These are phyloP conservation scores for Rhodotorula taiwanensis DNA, from an alignment of 768 basidiomycete species.

Conservation along the genomic window DNA sequence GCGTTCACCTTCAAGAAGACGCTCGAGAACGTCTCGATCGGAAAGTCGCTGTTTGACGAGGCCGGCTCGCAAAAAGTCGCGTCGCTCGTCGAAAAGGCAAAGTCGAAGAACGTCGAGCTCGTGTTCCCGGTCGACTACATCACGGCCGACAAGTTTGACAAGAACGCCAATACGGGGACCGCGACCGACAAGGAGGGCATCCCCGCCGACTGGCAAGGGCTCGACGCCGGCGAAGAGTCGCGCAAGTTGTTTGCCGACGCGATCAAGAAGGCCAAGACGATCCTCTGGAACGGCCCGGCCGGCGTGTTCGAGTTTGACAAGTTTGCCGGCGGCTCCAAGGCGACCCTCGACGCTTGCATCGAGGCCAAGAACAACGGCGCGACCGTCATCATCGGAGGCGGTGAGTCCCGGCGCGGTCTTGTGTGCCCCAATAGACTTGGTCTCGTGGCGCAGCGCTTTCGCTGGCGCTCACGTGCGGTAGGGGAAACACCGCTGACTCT, in stretches of 20 bases:
- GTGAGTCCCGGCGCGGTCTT: no score
- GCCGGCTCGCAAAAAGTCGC: conserved; percentile 80
- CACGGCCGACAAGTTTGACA: conserved; percentile 90
- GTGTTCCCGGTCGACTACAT: conserved; percentile 94
- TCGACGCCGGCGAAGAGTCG: conserved; percentile 82
- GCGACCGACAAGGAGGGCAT: conserved; percentile 83
- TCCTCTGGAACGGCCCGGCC: conserved; percentile 89
- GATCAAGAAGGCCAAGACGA: conserved; percentile 83
- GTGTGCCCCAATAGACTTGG: neutral
- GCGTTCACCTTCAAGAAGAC: conserved; percentile 99
- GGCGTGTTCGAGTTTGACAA: conserved; percentile 96
- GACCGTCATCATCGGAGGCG: conserved; percentile 87
- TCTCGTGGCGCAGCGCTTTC: neutral
- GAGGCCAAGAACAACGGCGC: conserved; percentile 79
- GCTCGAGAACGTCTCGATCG: conserved; percentile 79
- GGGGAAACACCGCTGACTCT: no score
- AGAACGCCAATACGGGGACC: conserved; percentile 70
- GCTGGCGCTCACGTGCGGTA: neutral
- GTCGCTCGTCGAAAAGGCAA: conserved; percentile 79
- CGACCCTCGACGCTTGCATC: conserved; percentile 75
- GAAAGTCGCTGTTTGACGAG: conserved; percentile 85
- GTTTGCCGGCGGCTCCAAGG: conserved; percentile 76
- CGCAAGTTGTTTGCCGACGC: conserved; percentile 68
- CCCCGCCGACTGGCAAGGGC: conserved; percentile 87
- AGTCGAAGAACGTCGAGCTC: conserved; percentile 81